Base-by-base conservation (phyloP, 208 protist species). In the Leishmania martiniquensis region DNA sequence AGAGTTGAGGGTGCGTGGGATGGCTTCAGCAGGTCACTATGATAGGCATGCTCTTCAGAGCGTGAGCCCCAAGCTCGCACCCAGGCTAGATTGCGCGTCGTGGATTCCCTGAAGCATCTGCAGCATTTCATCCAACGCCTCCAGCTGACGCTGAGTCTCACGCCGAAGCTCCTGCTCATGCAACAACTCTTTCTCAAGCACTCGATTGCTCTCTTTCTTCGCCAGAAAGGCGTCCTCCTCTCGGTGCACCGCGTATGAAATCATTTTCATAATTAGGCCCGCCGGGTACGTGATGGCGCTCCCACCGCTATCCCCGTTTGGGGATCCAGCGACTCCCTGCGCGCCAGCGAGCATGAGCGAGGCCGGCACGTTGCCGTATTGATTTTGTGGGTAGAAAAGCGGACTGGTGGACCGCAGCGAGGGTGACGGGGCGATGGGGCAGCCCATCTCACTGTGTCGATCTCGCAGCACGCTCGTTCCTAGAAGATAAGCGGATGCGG, bases 151-250 rank as follows among this genome's bases (percentile, higher is more conserved):
- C 66, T 83, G 67, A 39, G 76, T 84, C 17, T 72, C 76, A 22
- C 77, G 77, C 4, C 81, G 83, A 59, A 76, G 72, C 52, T 88
- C 77, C 70, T 89, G 75, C 67, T 82, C 77, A 22, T 88, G 87
- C 55, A 77, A 78, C 29, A 96, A 72, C 70, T 93, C 90, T 42
- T 74, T 84, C 69, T 94, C 90, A 57, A 96, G 81, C 22, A 90
- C 85, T 13, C 86, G 81, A 71, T 94, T 93, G 75, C 86, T 92
- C 78, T 94, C 89, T 68, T 91, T 86, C 76, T 89, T 85, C 12
- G 87, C 78, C 7, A 84, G 52, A 76, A 90, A 89, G 37, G 83
- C 45, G 76, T 96, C 90, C 45, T 80, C 73, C 63, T 94, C 89
- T 34, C 83, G 69, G 52, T 90, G 85, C 9, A 96, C 86, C 20